Evolutionary conservation across 1,284 basidiomycete genomes (phyloP).

Genomic region (Ganoderma meredithae): DNA sequence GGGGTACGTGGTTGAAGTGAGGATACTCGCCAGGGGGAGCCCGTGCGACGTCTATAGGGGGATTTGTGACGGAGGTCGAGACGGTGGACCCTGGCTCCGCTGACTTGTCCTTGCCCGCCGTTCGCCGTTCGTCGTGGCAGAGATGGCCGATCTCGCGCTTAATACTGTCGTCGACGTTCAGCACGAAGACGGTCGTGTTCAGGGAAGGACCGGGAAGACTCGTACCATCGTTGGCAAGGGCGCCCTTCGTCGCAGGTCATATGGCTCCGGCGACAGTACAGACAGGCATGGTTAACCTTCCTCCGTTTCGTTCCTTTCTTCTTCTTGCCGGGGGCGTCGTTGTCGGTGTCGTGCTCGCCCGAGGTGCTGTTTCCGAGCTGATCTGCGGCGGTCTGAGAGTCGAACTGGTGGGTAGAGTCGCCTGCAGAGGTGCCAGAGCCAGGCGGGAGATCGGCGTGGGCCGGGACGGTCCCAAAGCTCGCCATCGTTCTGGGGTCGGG

Average conservation of each 20-base stretch:
- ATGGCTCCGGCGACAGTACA: slow-evolving; percentile 93
- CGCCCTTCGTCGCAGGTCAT: slow-evolving; percentile 93
- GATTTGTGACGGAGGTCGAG: slow-evolving; percentile 45
- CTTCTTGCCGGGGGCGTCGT: slow-evolving; percentile 38
- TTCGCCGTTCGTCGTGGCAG: slow-evolving; percentile 86
- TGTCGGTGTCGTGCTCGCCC: slow-evolving; percentile 36
- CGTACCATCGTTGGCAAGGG: slow-evolving; percentile 90
- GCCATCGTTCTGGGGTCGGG: slow-evolving; percentile 40
- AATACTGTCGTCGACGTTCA: slow-evolving; percentile 58
- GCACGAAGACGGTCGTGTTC: slow-evolving; percentile 9
- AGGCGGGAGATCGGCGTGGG: slow-evolving; percentile 39
- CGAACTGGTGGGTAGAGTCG: slow-evolving; percentile 29
- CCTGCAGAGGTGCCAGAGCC: slow-evolving; percentile 36
- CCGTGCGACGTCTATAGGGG: slow-evolving; percentile 38
- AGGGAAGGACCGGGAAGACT: slow-evolving; percentile 26
- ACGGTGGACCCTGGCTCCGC: slow-evolving; percentile 40
- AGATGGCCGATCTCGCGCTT: slow-evolving; percentile 92
- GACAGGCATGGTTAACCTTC: slow-evolving; percentile 90
- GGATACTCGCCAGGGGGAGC: slow-evolving; percentile 38
- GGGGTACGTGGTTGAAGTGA: slow-evolving; percentile 20
- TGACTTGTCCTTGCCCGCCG: slow-evolving; percentile 53
- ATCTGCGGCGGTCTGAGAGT: slow-evolving; percentile 23
- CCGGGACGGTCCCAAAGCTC: slow-evolving; percentile 43
- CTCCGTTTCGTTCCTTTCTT: slow-evolving; percentile 62
- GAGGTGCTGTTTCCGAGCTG: slow-evolving; percentile 16